Evolutionary conservation across 1,284 basidiomycete genomes (phyloP), one percentile per base, ranked within the genome.

Genomic region (Ceratobasidium papillatum): DNA sequence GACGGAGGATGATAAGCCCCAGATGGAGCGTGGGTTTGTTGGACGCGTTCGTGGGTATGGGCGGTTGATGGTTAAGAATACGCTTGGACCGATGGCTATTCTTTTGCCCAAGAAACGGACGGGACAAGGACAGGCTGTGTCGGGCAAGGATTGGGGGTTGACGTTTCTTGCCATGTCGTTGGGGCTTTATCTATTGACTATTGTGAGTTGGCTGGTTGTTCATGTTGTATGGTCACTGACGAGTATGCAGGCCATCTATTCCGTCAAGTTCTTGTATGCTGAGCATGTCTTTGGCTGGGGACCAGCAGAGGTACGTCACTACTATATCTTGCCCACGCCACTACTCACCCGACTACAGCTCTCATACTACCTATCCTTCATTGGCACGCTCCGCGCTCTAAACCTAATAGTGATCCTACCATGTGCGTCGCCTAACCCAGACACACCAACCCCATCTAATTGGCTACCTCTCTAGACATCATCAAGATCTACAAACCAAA

Each of bases 251-350:
- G 90, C 89, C 8, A 77, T 90, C 1, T 84, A 87, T 80, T 84
- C 86, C 77, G 80, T 90, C 79, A 91, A 91, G 80, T 87, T 87
- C 75, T 84, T 90, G 51, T 91, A 89, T 75, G 88, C 87, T 5
- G 84, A 83, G 61, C 86, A 86, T 80, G 76, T 86, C 32, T 89
- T 86, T 76, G 84, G 83, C 1, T 91, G 90, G 90, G 83, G 83
- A 17, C 85, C 88, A 7, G 85, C 87, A 75, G 82, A 86, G 81
- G 85, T 85, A 45, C 75, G 82, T 78, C 38, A 27, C 25, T 43
- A 36, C 38, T 47, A 7, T 17, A 47, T 11, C 11, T 17, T 17
- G 19, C 45, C 2, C 65, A 1, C 11, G 34, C 25, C 17, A 8
- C n/a, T 22, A 41, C 65, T 64, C 45, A 58, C 38, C 61, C 49